Evolutionary conservation across 2,329 filamentous ascomycete species (phyloP).

Genomic region (Fusarium miscanthi): DNA sequence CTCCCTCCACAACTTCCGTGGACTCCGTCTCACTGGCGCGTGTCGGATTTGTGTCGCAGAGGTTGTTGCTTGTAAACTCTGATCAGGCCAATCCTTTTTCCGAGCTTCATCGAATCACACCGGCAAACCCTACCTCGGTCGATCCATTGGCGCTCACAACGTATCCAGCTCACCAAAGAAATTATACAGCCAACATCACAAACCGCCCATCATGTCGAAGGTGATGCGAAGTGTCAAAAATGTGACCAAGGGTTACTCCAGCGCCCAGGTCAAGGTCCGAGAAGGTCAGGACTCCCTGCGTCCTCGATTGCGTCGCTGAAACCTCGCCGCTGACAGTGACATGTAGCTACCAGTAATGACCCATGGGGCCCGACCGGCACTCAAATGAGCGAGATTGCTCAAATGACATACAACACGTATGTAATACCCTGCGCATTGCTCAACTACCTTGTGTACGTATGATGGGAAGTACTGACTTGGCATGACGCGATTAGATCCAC

Average conservation of each 20-base stretch:
- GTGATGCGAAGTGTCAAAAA: constrained; percentile 98
- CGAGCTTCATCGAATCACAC: constrained; percentile 16
- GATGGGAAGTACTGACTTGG: constrained; percentile 31
- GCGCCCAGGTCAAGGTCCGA: constrained; percentile 96
- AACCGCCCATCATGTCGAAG: constrained; percentile 80
- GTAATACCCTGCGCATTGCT: constrained; percentile 47
- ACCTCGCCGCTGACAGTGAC: constrained; percentile 33
- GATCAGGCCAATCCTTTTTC: background rate
- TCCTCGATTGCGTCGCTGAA: background rate
- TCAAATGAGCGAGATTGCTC: constrained; percentile 98
- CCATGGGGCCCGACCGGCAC: constrained; percentile 98
- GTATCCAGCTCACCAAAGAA: constrained; percentile 18
- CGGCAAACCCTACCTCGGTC: constrained; percentile 31
- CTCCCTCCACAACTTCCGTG: constrained; percentile 25
- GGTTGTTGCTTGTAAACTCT: constrained; percentile 16
- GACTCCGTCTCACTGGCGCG: constrained; percentile 33
- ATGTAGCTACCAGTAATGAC: constrained; percentile 95
- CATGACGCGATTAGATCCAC: constrained; percentile 71
- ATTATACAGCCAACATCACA: constrained; percentile 11
- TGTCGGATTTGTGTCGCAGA: constrained; percentile 27
- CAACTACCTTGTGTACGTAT: background rate
- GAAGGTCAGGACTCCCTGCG: constrained; percentile 74
- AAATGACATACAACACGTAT: constrained; percentile 97
- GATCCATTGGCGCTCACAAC: constrained; percentile 36
- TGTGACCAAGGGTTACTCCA: constrained; percentile 98